Evolutionary conservation across 2,329 filamentous ascomycete genomes (phyloP), one percentile per base, ranked within the genome.

Genomic region (Pyrenophora seminiperda): DNA sequence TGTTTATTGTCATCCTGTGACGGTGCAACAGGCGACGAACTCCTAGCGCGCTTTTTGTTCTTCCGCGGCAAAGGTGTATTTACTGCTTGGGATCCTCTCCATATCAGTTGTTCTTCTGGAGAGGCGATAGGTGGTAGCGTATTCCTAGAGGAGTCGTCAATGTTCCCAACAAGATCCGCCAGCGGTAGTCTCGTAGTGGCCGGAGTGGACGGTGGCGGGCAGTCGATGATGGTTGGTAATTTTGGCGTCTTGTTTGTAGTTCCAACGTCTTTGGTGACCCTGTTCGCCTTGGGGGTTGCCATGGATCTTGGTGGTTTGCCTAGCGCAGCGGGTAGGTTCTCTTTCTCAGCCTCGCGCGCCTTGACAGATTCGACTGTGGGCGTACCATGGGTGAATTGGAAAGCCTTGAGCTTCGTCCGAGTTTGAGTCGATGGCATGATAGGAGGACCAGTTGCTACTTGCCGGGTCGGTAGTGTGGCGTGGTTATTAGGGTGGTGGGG

Each of bases 31-130:
- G 77, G 76, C 33, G 78, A 79, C 0, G 77, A 79, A 58, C 77
- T 79, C 49, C 73, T 66, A 4, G 76, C 75, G 36, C 77, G 71
- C 60, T 77, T 78, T 45, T 73, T 72, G 56, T 73, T 73, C 37
- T 74, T 73, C 29, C 74, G 71, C 2, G 61, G 58, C 1, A 78
- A 64, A 13, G 77, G 76, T 15, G 77, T 74, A 30, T 71, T 69
- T 6, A 72, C 66, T 5, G 75, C 75, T 55, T 76, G 77, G 10
- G 77, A 76, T 11, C 69, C 68, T 32, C 83, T 79, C 84, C 84
- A 87, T 40, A 79, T 77, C 36, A 87, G 76, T 61, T 83, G 80
- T 54, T 86, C 84, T 55, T 84, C 80, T 0, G 83, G 84, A 1
- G 83, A 84, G 14, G 75, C 66, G n/a, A 75, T 70, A 15, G 78